Evolutionary conservation across 768 basidiomycete genomes (phyloP), one percentile per base, ranked within the genome.

Genomic region (Mycena metata): DNA sequence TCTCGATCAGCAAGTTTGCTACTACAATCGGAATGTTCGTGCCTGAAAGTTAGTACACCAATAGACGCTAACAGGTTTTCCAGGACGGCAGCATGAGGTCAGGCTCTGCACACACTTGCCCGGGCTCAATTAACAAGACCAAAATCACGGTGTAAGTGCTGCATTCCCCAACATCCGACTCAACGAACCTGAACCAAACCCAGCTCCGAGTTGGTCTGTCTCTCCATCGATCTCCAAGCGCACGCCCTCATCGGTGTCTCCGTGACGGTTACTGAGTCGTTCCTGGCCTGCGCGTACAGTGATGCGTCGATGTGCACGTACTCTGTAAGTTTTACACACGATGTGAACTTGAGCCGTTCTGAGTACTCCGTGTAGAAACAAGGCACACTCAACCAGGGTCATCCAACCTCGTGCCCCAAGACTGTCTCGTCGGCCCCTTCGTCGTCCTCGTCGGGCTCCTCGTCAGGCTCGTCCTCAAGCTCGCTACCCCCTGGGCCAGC

Each of bases 61-160:
- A 2, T 6, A 8, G 5, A 23, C 19, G 21, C 36, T 19, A 21
- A 23, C n/a, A 41, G 3, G 5, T 26, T 56, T 26, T 56, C 2
- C 21, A 56, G 55, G 55, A 56, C 41, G 55, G 55, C 9, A 56
- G 55, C 23, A 56, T 42, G 55, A 5, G 7, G 21, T 41, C 36
- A 7, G 16, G 15, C 11, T 41, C 36, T 2, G 39, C 39, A 5
- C n/a, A 56, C 8, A 26, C 21, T 6, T 56, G 55, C 41, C 55
- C 55, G 4, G n/a, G n/a, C 5, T 41, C 55, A 12, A 42, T 43
- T 23, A 24, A 26, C 24, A 12, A 12, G 41, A 26, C 13, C 41
- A n/a, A 43, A 17, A 56, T 43, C 41, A 56, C 39, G 0, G 55
- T 56, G 55, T 56, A 2, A 35, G 51, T 52, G 19, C 2, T 10